Evolutionary conservation across 108 stramenopile genomes (phyloP).

Genomic region (Nitzschia sp.): DNA sequence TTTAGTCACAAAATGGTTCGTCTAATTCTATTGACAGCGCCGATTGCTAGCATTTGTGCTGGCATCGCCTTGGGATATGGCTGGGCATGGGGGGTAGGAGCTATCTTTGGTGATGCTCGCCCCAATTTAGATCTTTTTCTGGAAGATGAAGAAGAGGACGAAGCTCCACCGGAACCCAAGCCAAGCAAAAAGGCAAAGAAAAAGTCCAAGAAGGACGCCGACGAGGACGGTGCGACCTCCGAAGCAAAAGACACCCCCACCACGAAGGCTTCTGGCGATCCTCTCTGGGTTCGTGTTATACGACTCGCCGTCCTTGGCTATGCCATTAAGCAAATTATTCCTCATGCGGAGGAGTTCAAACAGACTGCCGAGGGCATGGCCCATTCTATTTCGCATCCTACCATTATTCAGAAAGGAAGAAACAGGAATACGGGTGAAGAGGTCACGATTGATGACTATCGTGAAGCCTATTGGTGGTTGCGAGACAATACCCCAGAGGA

Average conservation of each 20-base stretch:
- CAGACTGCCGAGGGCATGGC: slow-evolving; percentile 51
- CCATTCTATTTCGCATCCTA: slow-evolving; percentile 74
- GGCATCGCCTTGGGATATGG: slow-evolving; percentile 82
- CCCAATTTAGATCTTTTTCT: slow-evolving; percentile 23
- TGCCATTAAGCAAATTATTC: slow-evolving; percentile 29
- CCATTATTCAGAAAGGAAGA: slow-evolving; percentile 91
- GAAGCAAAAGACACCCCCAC: slow-evolving; percentile 15
- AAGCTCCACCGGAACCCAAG: not conserved
- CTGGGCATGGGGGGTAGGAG: slow-evolving; percentile 34
- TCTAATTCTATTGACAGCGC: slow-evolving; percentile 93
- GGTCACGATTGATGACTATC: slow-evolving; percentile 95
- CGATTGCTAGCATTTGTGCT: slow-evolving; percentile 89
- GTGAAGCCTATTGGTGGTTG: slow-evolving; percentile 98
- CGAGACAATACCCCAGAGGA: slow-evolving; percentile 96
- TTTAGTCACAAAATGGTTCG: slow-evolving; percentile 98
- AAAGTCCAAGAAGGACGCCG: slow-evolving; percentile 39
- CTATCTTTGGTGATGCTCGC: slow-evolving; percentile 30
- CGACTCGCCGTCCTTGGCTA: slow-evolving; percentile 30
- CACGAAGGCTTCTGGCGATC: slow-evolving; percentile 17
- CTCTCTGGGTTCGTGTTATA: slow-evolving; percentile 39
- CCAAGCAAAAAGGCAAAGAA: slow-evolving; percentile 30
- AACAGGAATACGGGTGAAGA: slow-evolving; percentile 47
- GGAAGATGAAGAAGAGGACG: slow-evolving; percentile 15
- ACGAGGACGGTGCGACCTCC: slow-evolving; percentile 3
- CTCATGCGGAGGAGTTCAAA: slow-evolving; percentile 48